Evolutionary conservation across 306 rosid genomes (phyloP).

Genomic region (Trifolium fragiferum): DNA sequence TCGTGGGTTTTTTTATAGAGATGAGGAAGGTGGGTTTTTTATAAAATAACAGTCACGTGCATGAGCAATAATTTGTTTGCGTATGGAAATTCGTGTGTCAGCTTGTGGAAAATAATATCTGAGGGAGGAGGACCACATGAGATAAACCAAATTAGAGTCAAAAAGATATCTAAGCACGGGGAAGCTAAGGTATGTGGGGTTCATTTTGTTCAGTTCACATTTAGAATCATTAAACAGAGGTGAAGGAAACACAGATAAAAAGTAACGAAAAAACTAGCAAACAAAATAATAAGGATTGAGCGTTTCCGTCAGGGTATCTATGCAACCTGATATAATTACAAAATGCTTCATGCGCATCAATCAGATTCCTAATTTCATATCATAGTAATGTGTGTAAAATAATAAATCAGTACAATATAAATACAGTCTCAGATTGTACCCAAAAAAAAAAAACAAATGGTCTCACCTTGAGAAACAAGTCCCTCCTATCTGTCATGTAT

Average conservation of each 20-base stretch:
- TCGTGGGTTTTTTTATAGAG: too few species aligned
- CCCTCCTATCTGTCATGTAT: slow-evolving; percentile 67
- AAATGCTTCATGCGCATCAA: slow-evolving; percentile 7
- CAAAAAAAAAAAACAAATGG: slow-evolving; percentile 1
- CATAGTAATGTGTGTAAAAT: slow-evolving; percentile 2
- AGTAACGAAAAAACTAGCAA: slow-evolving; percentile 19
- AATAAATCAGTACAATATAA: slow-evolving; percentile 1
- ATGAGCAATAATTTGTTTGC: background rate
- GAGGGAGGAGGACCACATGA: slow-evolving; percentile 19
- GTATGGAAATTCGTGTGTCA: background rate
- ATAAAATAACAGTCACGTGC: background rate
- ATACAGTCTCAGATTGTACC: too few species aligned
- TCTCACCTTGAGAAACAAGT: slow-evolving; percentile 69
- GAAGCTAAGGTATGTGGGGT: slow-evolving; percentile 11
- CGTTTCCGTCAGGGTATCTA: background rate
- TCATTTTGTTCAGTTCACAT: slow-evolving; percentile 15
- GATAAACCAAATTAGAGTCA: slow-evolving; percentile 14
- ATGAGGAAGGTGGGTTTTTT: background rate
- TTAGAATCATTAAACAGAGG: background rate
- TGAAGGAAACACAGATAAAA: slow-evolving; percentile 20
- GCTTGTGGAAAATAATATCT: background rate
- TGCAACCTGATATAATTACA: slow-evolving; percentile 1
- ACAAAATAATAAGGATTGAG: slow-evolving; percentile 3
- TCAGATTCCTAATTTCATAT: slow-evolving; percentile 24
- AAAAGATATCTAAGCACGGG: too few species aligned